phyloP scores from a whole-genome alignment of 2,329 filamentous ascomycete species.

The Colletotrichum lini region DNA sequence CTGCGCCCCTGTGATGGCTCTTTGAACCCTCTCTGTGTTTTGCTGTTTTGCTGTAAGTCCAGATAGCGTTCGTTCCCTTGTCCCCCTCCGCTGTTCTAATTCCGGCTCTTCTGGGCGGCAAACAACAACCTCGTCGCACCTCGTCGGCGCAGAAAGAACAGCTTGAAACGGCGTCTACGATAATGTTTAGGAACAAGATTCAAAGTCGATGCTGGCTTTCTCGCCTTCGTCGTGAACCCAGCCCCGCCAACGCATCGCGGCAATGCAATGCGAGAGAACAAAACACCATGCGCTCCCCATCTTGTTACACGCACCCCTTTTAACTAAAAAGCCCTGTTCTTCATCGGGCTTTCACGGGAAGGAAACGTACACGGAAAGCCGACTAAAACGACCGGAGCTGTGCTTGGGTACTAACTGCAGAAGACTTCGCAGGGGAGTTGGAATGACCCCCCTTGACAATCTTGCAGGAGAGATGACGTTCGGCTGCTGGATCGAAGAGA shows the following conservation, averaged over 20 bases:
- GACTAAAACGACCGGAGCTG: slow-evolving; percentile 1
- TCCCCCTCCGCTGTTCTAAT: background rate
- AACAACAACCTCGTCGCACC: background rate
- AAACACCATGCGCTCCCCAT: slow-evolving; percentile 19
- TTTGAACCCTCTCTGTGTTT: background rate
- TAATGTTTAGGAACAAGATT: slow-evolving; percentile 33
- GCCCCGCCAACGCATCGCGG: slow-evolving; percentile 22
- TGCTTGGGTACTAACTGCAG: too few species aligned
- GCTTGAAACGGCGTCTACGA: slow-evolving; percentile 35
- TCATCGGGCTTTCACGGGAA: slow-evolving; percentile 39
- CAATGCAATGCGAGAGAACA: slow-evolving; percentile 38
- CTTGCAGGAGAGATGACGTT: slow-evolving; percentile 42
- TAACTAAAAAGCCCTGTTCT: background rate
- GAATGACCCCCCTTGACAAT: slow-evolving; percentile 26
- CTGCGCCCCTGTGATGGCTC: background rate
- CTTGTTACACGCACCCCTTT: background rate
- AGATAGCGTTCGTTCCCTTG: background rate
- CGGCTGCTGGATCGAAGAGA: slow-evolving; percentile 19
- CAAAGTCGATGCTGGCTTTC: background rate
- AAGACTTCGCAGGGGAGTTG: background rate
- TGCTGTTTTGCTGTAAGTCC: background rate
- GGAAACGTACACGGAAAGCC: background rate
- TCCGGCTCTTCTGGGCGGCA: slow-evolving; percentile 2
- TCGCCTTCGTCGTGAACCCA: background rate
- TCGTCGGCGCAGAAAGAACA: slow-evolving; percentile 8